Percentiles rank a stretch among this genome's conserved stretches.
Evolutionary conservation across 176 grass and related monocot species (phyloP).

Genomic region (Oryza punctata): DNA sequence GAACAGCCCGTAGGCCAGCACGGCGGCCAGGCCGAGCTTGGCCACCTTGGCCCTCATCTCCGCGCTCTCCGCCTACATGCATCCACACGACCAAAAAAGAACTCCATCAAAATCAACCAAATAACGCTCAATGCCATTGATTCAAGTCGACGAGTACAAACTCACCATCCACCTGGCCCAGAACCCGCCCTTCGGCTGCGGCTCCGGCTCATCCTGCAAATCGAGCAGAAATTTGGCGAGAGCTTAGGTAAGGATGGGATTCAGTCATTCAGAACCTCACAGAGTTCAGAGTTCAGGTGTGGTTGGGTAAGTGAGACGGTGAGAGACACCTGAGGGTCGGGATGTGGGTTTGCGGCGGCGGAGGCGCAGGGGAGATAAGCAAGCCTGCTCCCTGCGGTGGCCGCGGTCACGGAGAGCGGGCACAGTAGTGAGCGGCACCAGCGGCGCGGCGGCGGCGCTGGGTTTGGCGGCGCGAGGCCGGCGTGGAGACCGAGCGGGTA

Average conservation of each 20-base stretch:
- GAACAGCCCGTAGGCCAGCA: slow-evolving; percentile 64
- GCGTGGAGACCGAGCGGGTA: background rate
- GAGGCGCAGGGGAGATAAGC: background rate
- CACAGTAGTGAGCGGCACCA: background rate
- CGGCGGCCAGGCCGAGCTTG: slow-evolving; percentile 54
- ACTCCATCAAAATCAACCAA: slow-evolving; percentile 3
- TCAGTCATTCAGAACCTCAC: background rate
- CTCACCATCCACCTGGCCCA: slow-evolving; percentile 63
- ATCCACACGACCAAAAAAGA: background rate
- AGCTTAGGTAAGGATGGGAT: background rate
- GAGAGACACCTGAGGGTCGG: slow-evolving; percentile 15
- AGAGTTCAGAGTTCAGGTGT: background rate
- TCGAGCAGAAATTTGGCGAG: background rate
- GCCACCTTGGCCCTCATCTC: slow-evolving; percentile 58
- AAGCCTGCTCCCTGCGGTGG: slow-evolving; percentile 1
- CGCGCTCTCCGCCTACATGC: slow-evolving; percentile 31
- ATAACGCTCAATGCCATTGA: background rate
- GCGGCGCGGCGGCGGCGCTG: background rate
- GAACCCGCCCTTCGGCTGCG: slow-evolving; percentile 29
- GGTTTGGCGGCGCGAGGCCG: background rate
- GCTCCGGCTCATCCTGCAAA: slow-evolving; percentile 44
- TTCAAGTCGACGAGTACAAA: background rate
- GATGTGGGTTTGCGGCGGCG: background rate
- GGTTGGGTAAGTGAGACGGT: background rate
- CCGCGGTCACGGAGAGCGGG: background rate